Base-by-base conservation (phyloP, 345 rosid genomes). In the Sonneratia alba region DNA sequence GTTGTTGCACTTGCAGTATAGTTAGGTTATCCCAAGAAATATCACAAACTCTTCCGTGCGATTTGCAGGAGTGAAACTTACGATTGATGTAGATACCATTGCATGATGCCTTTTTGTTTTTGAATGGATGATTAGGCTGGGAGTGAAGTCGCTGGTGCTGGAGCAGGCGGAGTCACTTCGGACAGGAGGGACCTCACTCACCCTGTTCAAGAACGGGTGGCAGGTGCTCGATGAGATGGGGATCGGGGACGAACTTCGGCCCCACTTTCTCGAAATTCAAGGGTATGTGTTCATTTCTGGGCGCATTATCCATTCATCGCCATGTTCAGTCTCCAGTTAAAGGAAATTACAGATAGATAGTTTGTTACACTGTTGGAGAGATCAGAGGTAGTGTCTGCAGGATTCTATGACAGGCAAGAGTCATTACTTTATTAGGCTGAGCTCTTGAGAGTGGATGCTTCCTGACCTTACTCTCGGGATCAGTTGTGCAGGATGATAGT, bases 151-250 rank as follows among this genome's bases (percentile, higher is more conserved):
- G 4, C 66, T 86, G 77, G 95, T 94, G 83, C 81, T 94, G 68
- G 98, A 94, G 83, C 96, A 91, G 70, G 85, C 93, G 19, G 97
- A 85, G 70, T 89, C 98, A 18, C 94, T 94, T 70, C 79, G 93
- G 77, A 91, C 95, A 4, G 84, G 91, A 21, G 98, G 97, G 78
- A 84, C 95, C 66, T 94, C 98, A 22, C 85, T 94, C 65, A 91
- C 98, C 14, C 91, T 91, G 34, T 91, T 91, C 83, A 91, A 94
- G 86, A 94, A 94, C 64, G 98, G 98, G 19, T 94, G 98, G 97
- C 79, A 92, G 48, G 96, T 94, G 16, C 84, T 91, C 80, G 97
- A 91, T 75, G 91, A 91, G 1, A 84, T 94, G 36, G 95, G 96
- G 7, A 87, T 94, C 21, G 98, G 87, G 13, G 80, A 80, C 69